phyloP scores from a whole-genome alignment of 2,329 filamentous ascomycete genomes.

The Diaporthe capsici region DNA sequence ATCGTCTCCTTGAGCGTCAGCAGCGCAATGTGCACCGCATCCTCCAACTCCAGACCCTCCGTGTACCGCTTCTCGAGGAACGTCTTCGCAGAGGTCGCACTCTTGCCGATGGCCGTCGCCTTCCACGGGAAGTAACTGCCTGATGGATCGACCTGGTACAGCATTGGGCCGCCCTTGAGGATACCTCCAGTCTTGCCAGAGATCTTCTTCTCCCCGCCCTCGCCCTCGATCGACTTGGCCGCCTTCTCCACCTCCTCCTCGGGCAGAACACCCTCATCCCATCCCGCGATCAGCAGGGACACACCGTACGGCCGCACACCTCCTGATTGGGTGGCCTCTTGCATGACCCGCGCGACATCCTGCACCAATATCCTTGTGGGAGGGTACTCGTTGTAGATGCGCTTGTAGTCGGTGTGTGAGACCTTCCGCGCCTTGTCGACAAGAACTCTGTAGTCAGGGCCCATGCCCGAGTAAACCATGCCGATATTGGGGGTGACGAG shows the following conservation, averaged over 20 bases:
- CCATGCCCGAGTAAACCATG: conserved; percentile 99
- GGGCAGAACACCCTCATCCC: conserved; percentile 96
- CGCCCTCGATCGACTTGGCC: conserved; percentile 61
- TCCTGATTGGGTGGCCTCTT: conserved; percentile 98
- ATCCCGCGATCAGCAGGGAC: conserved; percentile 93
- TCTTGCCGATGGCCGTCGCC: conserved; percentile 98
- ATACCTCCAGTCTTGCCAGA: conserved; percentile 94
- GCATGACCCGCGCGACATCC: conserved; percentile 97
- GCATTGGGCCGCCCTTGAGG: conserved; percentile 93
- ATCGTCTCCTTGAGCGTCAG: conserved; percentile 99
- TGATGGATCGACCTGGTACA: conserved; percentile 99
- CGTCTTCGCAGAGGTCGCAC: conserved; percentile 97
- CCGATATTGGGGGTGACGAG: conserved; percentile 99
- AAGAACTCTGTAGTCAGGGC: conserved; percentile 96
- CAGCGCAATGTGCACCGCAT: conserved; percentile 97
- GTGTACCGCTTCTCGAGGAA: conserved; percentile 99
- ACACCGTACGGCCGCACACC: conserved; percentile 98
- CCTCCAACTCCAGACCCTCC: conserved; percentile 95
- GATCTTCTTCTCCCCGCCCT: conserved; percentile 79
- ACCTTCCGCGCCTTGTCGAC: conserved; percentile 99
- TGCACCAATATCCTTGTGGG: conserved; percentile 99
- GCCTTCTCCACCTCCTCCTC: conserved; percentile 79
- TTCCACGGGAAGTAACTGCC: conserved; percentile 99
- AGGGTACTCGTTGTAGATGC: conserved; percentile 99
- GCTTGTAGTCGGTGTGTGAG: conserved; percentile 98